Evolutionary conservation across 1,139 yeast species (phyloP), one percentile per base, ranked within the genome.

Genomic region (Scheffersomyces titani): DNA sequence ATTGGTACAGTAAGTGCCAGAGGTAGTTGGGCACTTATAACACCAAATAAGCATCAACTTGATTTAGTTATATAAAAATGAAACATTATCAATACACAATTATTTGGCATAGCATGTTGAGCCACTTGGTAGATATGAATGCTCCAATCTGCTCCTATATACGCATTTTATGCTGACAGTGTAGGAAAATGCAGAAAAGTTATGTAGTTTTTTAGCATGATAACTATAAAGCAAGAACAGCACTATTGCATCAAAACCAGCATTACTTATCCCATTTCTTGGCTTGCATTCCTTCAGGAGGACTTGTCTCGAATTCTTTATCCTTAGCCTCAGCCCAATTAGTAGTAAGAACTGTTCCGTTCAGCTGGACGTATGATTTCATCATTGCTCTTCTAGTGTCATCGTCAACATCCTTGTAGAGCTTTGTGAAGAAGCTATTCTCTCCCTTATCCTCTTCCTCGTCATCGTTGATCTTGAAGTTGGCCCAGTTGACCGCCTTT

Each of bases 341-440:
- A 6, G 99, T 96, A 53, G 97, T 91, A 60, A 96, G 77, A 1
- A 96, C 87, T 0, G 99, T 96, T 19, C 99, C 99, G 63, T 90
- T 90, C 64, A 97, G 90, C 72, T 96, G 98, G n/a, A 86, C 80
- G 67, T 85, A 94, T 54, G 97, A 91, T 74, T 96, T 96, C 96
- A 92, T 90, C 98, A 96, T 96, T 1, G 99, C 99, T 57, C 96
- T 81, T 63, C 80, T 81, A 0, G 97, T 89, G 66, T 94, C 97
- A 11, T 90, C 96, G 68, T 92, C 97, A 0, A 97, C 96, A 62
- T 83, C 87, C 48, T 83, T 82, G 73, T 89, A 96, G 13, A 96
- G 70, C 59, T 85, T 81, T 62, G 86, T 83, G 76, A 96, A 94
- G 66, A 96, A 92, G 0, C 82, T 89, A 59, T 87, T 83, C 9